A percentile compares a stretch with the other conserved stretches of the same genome.
These are phyloP conservation scores for Exophiala sideris DNA, from an alignment of 2,329 filamentous ascomycete species.

Conservation along the genomic window DNA sequence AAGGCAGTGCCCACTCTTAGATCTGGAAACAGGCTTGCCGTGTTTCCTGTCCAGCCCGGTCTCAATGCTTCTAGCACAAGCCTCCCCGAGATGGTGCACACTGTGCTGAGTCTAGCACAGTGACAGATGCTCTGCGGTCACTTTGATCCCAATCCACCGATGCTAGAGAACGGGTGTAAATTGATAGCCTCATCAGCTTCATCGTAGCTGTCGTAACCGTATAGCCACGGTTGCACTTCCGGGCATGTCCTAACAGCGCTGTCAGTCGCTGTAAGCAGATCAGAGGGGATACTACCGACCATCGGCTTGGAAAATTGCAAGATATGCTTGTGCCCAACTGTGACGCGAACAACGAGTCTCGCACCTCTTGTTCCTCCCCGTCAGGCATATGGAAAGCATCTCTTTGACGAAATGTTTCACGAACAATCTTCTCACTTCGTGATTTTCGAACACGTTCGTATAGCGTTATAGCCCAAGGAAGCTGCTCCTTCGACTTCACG, in stretches of 20 bases:
- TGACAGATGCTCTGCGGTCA: too few species aligned
- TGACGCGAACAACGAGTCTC: constrained; percentile 49
- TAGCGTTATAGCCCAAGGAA: neutral
- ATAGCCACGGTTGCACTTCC: constrained; percentile 61
- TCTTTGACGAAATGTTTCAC: constrained; percentile 21
- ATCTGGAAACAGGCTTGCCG: too few species aligned
- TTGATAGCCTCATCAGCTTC: constrained; percentile 48
- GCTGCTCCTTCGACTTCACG: neutral
- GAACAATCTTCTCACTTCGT: constrained; percentile 23
- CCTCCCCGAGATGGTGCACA: too few species aligned
- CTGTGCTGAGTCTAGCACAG: too few species aligned
- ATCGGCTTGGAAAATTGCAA: constrained; percentile 59
- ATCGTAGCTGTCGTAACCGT: constrained; percentile 59
- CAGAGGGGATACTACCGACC: constrained; percentile 34
- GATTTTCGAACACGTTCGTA: constrained; percentile 34
- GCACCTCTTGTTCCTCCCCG: neutral
- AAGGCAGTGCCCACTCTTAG: too few species aligned
- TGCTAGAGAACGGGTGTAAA: neutral
- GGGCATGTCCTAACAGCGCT: constrained; percentile 52
- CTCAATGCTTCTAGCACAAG: too few species aligned
- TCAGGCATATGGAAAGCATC: constrained; percentile 24
- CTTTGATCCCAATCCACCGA: too few species aligned
- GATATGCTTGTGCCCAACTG: constrained; percentile 49
- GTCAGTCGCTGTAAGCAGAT: neutral
- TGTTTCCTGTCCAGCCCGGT: too few species aligned